Base-by-base conservation (phyloP, 352 stramenopile genomes). In the Pythium chondricola region DNA sequence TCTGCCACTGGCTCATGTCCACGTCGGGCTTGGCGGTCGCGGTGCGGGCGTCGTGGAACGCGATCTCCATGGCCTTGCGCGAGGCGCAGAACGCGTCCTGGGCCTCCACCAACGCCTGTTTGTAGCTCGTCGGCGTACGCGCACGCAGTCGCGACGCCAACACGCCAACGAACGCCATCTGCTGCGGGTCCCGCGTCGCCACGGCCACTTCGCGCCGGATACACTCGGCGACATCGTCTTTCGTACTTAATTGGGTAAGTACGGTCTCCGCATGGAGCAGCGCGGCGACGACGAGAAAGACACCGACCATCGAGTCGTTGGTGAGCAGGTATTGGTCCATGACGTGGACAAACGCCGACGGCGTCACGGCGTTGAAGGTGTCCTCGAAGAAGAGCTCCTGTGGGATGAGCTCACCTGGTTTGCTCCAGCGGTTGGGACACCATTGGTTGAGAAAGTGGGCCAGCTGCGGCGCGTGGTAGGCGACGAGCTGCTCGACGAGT, bases 321-420 rank as follows among this genome's bases (percentile, higher is more conserved):
- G 74, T 89, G 18, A 92, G 48, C 47, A 92, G 55, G 30, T 87
- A 85, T 56, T 89, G 77, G 57, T 92, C 80, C 66, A 92, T 80
- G 24, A 92, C 56, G 46, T 80, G 81, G 29, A 84, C 67, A 24
- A 89, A 88, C 17, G 65, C 63, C 7, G 54, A 50, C 0, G 80
- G 80, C 9, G 71, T 58, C 5, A 92, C 47, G n/a, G 69, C 65
- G 43, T 83, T 71, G 53, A 88, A 88, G 22, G 88, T 46, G 37
- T 86, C 74, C 9, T 74, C 71, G 3, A 81, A 51, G 49, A 92
- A 79, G 37, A 87, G 81, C 17, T 76, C 62, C 8, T 66, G 44
- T 0, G 77, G 69, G 26, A 86, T 70, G 10, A 85, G 48, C 17
- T 74, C 60, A 4, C 72, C 78, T 0, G 74, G 73, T 8, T 68